phyloP scores from a whole-genome alignment of 2,329 filamentous ascomycete genomes.

The Zopfia rhizophila region DNA sequence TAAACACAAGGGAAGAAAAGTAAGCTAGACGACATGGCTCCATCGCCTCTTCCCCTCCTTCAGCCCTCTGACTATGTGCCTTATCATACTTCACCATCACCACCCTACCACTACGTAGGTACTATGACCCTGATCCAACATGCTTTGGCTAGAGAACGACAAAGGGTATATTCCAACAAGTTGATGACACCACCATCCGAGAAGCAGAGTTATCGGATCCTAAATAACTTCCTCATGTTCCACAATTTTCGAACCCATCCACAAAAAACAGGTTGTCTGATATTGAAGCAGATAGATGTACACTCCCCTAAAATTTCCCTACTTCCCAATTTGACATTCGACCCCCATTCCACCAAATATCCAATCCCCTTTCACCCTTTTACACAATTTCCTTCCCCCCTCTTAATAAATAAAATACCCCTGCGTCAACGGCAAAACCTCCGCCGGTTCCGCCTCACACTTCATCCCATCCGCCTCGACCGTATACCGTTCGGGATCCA shows the following conservation, averaged over 20 bases:
- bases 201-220: neutral
- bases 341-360: neutral
- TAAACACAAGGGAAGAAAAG: too few species aligned
- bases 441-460: conserved; percentile 78
- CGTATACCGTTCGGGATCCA: conserved; percentile 89
- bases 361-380: neutral
- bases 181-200: neutral
- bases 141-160: too few species aligned
- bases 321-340: neutral
- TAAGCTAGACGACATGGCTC: too few species aligned
- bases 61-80: too few species aligned
- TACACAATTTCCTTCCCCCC: neutral
- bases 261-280: conserved; percentile 1
- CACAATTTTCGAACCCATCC: neutral
- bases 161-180: neutral
- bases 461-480: conserved; percentile 85
- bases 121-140: too few species aligned
- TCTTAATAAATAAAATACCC: conserved; percentile 76
- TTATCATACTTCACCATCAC: too few species aligned
- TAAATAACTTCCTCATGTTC: neutral
- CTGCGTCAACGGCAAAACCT: conserved; percentile 79
- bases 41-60: too few species aligned
- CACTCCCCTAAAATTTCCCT: too few species aligned
- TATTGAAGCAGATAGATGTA: too few species aligned
- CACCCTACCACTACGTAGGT: too few species aligned